phyloP scores from a whole-genome alignment of 768 basidiomycete species.

The Lepiota venenata region DNA sequence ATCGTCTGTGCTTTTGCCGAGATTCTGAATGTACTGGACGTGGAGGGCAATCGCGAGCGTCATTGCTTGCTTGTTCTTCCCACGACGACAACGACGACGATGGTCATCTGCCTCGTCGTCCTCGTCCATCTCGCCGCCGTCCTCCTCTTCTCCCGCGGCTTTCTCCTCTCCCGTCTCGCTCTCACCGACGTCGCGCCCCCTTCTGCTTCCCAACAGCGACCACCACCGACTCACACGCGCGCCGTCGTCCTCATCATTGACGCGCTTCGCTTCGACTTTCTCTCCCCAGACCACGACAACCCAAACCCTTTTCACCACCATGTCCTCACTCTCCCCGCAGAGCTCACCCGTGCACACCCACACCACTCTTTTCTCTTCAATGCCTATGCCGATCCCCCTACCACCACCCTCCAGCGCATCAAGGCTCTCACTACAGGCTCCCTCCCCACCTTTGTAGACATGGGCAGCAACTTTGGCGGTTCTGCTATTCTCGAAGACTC shows the following conservation, averaged over 20 bases:
- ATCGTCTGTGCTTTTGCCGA: constrained; percentile 82
- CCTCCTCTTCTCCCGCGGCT: constrained; percentile 89
- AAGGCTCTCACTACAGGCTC: constrained; percentile 96
- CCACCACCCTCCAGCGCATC: constrained; percentile 90
- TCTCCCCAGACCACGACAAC: constrained; percentile 64
- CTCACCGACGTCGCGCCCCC: constrained; percentile 52
- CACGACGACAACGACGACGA: background rate
- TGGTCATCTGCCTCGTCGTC: constrained; percentile 33
- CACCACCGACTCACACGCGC: constrained; percentile 67
- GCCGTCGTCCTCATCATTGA: constrained; percentile 89
- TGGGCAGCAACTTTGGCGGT: constrained; percentile 90
- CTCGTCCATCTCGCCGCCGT: constrained; percentile 74
- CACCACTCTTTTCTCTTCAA: constrained; percentile 83
- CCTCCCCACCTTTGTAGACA: constrained; percentile 91
- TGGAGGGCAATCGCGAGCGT: constrained; percentile 45
- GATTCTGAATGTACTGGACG: constrained; percentile 70
- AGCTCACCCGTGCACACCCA: constrained; percentile 64
- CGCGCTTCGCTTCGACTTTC: constrained; percentile 90
- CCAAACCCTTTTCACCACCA: constrained; percentile 74
- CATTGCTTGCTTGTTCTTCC: constrained; percentile 2
- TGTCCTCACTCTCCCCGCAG: constrained; percentile 73
- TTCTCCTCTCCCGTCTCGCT: constrained; percentile 78
- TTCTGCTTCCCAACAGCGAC: constrained; percentile 35
- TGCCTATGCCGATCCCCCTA: constrained; percentile 91
- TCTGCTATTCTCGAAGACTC: constrained; percentile 88